Base-by-base conservation (phyloP, 1,284 basidiomycete genomes). In the Schizopora paradoxa region DNA sequence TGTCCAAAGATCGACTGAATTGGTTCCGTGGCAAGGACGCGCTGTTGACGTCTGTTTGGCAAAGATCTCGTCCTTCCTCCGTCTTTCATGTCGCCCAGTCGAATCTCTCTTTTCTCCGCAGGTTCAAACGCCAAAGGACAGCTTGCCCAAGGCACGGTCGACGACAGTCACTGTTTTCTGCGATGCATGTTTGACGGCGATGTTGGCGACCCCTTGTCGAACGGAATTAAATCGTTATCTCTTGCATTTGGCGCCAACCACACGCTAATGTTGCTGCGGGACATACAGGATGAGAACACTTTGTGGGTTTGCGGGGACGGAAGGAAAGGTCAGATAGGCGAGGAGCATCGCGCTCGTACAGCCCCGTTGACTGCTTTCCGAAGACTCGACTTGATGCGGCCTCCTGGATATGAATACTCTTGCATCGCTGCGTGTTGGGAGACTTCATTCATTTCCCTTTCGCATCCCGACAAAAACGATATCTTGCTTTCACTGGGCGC, bases 51-150 rank as follows among this genome's bases (percentile, higher is more conserved):
- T 31, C 28, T 31, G 28, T 31, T 31, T 31, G 14, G 8, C 14
- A 10, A 31, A 10, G 8, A 14, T 14, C 28, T 31, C 28, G 8
- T 31, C 14, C 28, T 31, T 10, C 14, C 10, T 10, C 8, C 8
- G 14, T 14, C 8, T 14, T 31, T 31, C 28, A 14, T 14, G 14
- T 31, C 28, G n/a, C n/a, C n/a, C n/a, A n/a, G n/a, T n/a, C n/a
- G n/a, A n/a, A n/a, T n/a, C n/a, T 29, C 40, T 21, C 66, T 82
- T 2, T 60, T 72, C 35, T 74, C 82, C 6, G 73, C 80, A 32
- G 89, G 89, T 3, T 91, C 87, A 0, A 92, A 92, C 58, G 82
- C 81, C 11, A 72, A 74, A 35, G 86, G 83, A 2, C 89, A 91
- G 59, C 78, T 92, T 4, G 80, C 73, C 0, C 74, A 77, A 31